Evolutionary conservation across 768 basidiomycete genomes (phyloP), one percentile per base, ranked within the genome.

Genomic region (Mycena chlorophos): DNA sequence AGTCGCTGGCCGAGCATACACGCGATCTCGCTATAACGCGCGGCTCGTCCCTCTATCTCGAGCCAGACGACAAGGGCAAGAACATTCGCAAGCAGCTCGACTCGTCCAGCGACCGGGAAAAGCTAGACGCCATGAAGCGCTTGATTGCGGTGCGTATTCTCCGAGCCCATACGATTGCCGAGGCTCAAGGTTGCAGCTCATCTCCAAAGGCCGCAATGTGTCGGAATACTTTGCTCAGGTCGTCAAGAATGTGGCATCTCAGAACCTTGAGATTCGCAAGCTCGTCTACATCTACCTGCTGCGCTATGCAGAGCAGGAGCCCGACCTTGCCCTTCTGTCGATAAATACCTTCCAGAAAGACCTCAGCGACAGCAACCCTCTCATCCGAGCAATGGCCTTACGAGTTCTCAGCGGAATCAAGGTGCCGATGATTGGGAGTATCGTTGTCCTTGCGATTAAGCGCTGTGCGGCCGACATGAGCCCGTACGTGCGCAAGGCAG

Each of bases 261-360:
- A 86, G 52, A 91, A 92, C 66, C 84, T 98, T 47, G 94, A 97
- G 71, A 88, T 96, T 65, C 86, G 96, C 56, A 98, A 98, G 73
- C 85, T 99, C 50, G 94, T 98, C 34, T 98, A 98, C 71, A 96
- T 98, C 61, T 99, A 96, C 75, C 87, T 99, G 61, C 77, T 98
- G 42, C 88, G 93, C 56, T 95, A 97, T 71, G 94, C 97, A 48
- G 87, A 91, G 38, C 84, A 87, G 29, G 94, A 97, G 65, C 95
- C 97, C 14, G 97, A 98, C 70, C 86, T 98, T 46, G 91, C 96
- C 1, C 74, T 99, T 47, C 80, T 99, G 27, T 95, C 94, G 2
- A 96, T 99, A 76, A 99, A 99, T 73, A 96, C 96, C 1, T 98
- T 98, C 68, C 97, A 99, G 71, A 93, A 92, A 71, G 97, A 99